phyloP scores from a whole-genome alignment of 2,329 filamentous ascomycete genomes.

The Aspergillus cejpii region DNA sequence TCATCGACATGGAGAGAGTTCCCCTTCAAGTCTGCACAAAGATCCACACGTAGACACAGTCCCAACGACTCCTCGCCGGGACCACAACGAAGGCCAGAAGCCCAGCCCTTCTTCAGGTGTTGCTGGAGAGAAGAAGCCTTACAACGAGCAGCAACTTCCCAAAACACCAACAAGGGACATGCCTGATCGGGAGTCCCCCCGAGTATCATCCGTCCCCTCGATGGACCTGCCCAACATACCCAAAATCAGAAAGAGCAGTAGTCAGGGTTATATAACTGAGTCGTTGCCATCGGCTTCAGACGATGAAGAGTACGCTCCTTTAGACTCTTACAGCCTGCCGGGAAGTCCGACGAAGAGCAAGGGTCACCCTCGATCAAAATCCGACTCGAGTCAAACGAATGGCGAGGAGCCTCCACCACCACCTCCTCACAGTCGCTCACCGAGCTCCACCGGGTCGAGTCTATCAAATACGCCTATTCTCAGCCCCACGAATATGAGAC shows the following conservation, averaged over 20 bases:
- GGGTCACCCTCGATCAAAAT: slow-evolving; percentile 24
- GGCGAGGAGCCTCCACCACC: slow-evolving; percentile 35
- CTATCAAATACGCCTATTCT: slow-evolving; percentile 43
- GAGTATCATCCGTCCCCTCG: slow-evolving; percentile 45
- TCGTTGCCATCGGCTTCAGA: slow-evolving; percentile 19
- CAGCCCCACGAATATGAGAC: slow-evolving; percentile 43
- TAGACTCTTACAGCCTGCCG: slow-evolving; percentile 14
- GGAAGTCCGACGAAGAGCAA: slow-evolving; percentile 24
- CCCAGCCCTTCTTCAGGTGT: slow-evolving; percentile 5
- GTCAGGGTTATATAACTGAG: slow-evolving; percentile 28
- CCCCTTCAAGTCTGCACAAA: slow-evolving; percentile 23
- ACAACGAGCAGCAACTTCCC: slow-evolving; percentile 18
- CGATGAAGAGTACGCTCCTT: slow-evolving; percentile 26
- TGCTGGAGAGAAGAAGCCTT: slow-evolving; percentile 11
- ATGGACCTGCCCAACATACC: slow-evolving; percentile 41
- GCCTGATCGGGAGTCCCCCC: slow-evolving; percentile 29
- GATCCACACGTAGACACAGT: slow-evolving; percentile 9
- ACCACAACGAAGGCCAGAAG: slow-evolving; percentile 6
- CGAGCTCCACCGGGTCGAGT: slow-evolving; percentile 45
- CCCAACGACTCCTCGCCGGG: slow-evolving; percentile 7
- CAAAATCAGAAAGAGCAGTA: slow-evolving; percentile 38
- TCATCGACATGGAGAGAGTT: slow-evolving; percentile 34
- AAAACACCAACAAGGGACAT: slow-evolving; percentile 24
- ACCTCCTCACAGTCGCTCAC: slow-evolving; percentile 48
- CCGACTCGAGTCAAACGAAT: slow-evolving; percentile 19